Evolutionary conservation across 2,329 filamentous ascomycete genomes (phyloP).

Genomic region (Drechslera avenae): DNA sequence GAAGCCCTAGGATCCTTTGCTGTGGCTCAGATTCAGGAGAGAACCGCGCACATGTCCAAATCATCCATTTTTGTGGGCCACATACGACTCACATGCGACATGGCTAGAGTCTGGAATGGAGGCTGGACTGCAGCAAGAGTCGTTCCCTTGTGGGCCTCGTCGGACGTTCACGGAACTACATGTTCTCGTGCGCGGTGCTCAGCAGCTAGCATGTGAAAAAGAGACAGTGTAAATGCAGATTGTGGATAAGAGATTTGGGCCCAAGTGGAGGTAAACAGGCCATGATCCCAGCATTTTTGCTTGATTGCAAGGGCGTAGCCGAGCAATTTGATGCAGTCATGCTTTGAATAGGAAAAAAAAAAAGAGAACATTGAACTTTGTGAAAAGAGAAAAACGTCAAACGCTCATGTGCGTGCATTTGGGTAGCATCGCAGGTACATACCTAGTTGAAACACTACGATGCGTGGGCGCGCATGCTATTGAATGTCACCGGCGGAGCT

Average conservation of each 20-base stretch:
- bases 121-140: conserved; percentile 4
- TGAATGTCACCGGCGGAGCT: conserved; percentile 11
- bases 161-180: conserved; percentile 7
- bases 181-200: conserved; percentile 11
- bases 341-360: conserved; percentile 5
- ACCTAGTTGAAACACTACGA: conserved; percentile 5
- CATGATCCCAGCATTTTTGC: conserved; percentile 4
- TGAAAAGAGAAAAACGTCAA: neutral
- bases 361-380: neutral
- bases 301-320: conserved; percentile 3
- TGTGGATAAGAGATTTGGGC: conserved; percentile 6
- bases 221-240: neutral
- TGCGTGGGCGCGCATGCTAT: neutral
- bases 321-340: conserved; percentile 3
- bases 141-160: conserved; percentile 1
- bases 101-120: conserved; percentile 5
- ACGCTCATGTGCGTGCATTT: conserved; percentile 1
- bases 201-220: conserved; percentile 5
- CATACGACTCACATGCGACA: conserved; percentile 3
- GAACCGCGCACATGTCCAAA: neutral
- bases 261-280: conserved; percentile 3
- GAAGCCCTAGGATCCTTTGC: neutral
- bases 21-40: conserved; percentile 4
- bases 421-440: conserved; percentile 16
- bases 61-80: neutral